These are phyloP conservation scores for Pythium rishiriense DNA, from an alignment of 352 stramenopile genomes.

Conservation along the genomic window DNA sequence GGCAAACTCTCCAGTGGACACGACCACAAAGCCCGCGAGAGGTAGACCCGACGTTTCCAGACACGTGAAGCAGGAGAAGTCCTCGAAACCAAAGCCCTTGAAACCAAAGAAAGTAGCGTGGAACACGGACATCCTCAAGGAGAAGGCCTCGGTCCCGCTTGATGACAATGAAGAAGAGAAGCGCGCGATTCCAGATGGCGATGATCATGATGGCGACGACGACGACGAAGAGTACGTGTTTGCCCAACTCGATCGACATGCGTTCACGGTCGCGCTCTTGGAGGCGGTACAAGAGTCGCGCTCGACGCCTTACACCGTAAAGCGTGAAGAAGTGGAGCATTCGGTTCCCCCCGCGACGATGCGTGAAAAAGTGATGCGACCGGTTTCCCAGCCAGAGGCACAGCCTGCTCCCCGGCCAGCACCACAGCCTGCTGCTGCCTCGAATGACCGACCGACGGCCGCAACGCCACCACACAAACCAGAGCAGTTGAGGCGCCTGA, in stretches of 20 bases:
- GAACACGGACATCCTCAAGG: neutral
- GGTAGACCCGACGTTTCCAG: too few species aligned
- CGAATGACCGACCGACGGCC: too few species aligned
- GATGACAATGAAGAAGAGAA: neutral
- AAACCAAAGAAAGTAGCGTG: neutral
- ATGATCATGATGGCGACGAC: neutral
- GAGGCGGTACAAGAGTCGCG: neutral
- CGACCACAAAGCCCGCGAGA: neutral
- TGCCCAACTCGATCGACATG: neutral
- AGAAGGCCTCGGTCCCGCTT: neutral
- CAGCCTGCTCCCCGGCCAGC: too few species aligned
- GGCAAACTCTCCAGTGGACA: too few species aligned
- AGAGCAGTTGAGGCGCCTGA: too few species aligned
- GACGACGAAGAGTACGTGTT: neutral
- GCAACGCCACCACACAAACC: too few species aligned
- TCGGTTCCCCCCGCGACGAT: too few species aligned
- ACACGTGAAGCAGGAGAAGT: too few species aligned
- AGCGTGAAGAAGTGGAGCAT: too few species aligned
- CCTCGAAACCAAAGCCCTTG: neutral
- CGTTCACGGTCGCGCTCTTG: neutral
- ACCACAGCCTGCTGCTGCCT: too few species aligned
- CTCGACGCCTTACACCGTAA: neutral
- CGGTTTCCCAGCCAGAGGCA: too few species aligned
- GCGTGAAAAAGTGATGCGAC: too few species aligned
- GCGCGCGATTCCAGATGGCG: neutral